phyloP scores from a whole-genome alignment of 208 protist species.

The Strigomonas culicis region DNA sequence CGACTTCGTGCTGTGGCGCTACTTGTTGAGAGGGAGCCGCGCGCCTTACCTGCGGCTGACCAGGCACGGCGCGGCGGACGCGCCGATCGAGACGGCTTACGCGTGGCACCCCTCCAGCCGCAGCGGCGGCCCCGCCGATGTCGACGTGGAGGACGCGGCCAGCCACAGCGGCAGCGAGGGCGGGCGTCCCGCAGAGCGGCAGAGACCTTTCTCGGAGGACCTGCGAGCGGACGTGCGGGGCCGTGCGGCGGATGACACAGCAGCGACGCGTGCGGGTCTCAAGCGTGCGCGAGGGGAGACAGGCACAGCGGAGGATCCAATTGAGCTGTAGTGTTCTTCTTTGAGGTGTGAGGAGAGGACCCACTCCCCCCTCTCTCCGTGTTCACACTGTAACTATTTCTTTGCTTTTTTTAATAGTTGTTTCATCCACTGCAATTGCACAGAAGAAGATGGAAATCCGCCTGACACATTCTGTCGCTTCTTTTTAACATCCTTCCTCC shows the following conservation, averaged over 20 bases:
- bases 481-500: conserved; percentile 5
- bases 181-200: neutral
- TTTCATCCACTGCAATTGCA: neutral
- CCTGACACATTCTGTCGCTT: neutral
- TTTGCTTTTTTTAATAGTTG: neutral
- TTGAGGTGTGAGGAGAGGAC: neutral
- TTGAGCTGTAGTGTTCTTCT: conserved; percentile 41
- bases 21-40: conserved; percentile 19
- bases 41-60: conserved; percentile 30
- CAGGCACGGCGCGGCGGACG: neutral
- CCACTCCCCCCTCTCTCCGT: conserved; percentile 3
- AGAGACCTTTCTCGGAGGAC: neutral
- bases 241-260: neutral
- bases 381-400: neutral
- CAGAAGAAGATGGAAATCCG: neutral
- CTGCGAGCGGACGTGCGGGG: neutral
- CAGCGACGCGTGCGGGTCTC: neutral
- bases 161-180: conserved; percentile 7
- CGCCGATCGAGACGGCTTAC: conserved; percentile 11
- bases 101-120: conserved; percentile 32
- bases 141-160: conserved; percentile 20
- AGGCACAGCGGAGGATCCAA: conserved; percentile 57
- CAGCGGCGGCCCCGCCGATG: conserved; percentile 16
- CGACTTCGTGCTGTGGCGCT: conserved; percentile 71
- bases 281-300: conserved; percentile 6